Base-by-base conservation (phyloP, 306 rosid genomes). In the Inga leiocalycina region DNA sequence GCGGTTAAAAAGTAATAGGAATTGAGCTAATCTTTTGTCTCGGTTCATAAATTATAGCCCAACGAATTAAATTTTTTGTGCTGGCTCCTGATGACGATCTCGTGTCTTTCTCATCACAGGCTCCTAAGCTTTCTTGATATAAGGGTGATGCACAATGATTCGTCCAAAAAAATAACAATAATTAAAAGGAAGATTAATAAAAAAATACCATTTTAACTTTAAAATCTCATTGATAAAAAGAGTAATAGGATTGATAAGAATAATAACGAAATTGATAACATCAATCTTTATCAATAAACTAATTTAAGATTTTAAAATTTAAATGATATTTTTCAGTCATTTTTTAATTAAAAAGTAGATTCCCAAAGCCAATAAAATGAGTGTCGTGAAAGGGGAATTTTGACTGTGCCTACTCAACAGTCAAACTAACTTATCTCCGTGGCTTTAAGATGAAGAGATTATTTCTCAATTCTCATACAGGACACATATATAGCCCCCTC, bases 351-450 rank as follows among this genome's bases (percentile, higher is more conserved):
- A 22, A 39, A n/a, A 48, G 8, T 14, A 17, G 48, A 39, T 12
- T n/a, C 22, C 71, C n/a, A 24, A 80, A 8, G 61, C 78, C 44
- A 59, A 80, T 15, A 45, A 27, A 27, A 69, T 62, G 76, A 81
- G 56, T 44, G 20, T 34, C 37, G 32, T 51, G 78, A 74, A 27
- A 27, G 30, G 30, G 30, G 30, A 27, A 27, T 27, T 27, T 27
- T 27, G 30, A 27, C 30, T 27, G 80, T 74, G 83, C 49, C 75
- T 68, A 27, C 30, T 27, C 71, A 65, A 70, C 79, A 49, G 76
- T 72, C 64, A 83, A 80, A 86, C 30, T 49, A 46, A 65, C 77
- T 39, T 19, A 43, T 51, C 75, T 22, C 71, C 44, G n/a, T 78
- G 45, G 35, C 72, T 80, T 80, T 3, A 51, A 34, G 27, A 64